phyloP scores from a whole-genome alignment of 768 basidiomycete species.

The Pleurotus ostreatus region DNA sequence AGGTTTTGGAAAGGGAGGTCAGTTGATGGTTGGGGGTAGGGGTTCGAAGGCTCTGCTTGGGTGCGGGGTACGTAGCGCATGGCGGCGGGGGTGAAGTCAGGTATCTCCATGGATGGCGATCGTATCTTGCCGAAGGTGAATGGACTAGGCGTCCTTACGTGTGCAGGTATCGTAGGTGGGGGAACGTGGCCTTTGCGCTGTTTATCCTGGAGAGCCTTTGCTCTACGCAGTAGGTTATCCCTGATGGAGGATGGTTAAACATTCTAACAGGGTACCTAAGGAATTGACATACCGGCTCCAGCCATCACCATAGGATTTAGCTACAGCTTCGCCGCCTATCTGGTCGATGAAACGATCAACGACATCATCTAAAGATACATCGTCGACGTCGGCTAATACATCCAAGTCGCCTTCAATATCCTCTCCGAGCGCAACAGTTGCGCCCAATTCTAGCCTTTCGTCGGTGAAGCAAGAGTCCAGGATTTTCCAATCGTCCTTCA shows the following conservation, averaged over 20 bases:
- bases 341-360: constrained; percentile 52
- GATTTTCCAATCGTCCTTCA: constrained; percentile 74
- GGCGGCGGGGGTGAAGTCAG: constrained; percentile 48
- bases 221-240: constrained; percentile 45
- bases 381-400: constrained; percentile 46
- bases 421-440: constrained; percentile 17
- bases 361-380: constrained; percentile 52
- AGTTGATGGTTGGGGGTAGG: constrained; percentile 6
- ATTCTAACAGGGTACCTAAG: background rate
- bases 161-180: constrained; percentile 41
- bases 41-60: background rate
- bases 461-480: constrained; percentile 79
- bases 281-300: constrained; percentile 53
- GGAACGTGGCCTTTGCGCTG: constrained; percentile 56
- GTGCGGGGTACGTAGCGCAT: constrained; percentile 23
- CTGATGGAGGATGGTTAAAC: constrained; percentile 24
- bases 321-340: constrained; percentile 40
- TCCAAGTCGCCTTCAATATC: constrained; percentile 13
- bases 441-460: constrained; percentile 51
- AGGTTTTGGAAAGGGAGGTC: constrained; percentile 27
- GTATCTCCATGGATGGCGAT: constrained; percentile 35
- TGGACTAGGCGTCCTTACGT: constrained; percentile 10
- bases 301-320: constrained; percentile 36
- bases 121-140: constrained; percentile 9
- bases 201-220: constrained; percentile 53